Percentiles rank a stretch among this genome's conserved stretches.
phyloP scores from a whole-genome alignment of 768 basidiomycete species.

The Leucocoprinus leucothites region DNA sequence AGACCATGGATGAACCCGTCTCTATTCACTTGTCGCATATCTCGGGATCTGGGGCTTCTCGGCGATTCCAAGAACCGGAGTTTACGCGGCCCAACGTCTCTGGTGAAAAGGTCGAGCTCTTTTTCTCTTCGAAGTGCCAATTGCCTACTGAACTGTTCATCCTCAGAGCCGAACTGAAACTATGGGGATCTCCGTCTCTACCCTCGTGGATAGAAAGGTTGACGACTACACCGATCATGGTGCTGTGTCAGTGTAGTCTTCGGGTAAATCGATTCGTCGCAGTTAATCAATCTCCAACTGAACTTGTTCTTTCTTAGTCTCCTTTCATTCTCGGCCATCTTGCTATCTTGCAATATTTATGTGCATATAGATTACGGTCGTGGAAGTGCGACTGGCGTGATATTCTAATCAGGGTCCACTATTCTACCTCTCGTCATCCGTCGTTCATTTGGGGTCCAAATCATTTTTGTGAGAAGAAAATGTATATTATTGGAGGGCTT shows the following conservation, averaged over 20 bases:
- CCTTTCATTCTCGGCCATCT: too few relatives aligned
- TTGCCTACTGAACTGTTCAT: neutral
- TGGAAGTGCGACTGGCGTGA: too few relatives aligned
- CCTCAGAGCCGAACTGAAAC: constrained; percentile 1
- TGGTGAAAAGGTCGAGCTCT: constrained; percentile 18
- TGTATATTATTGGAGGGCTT: too few relatives aligned
- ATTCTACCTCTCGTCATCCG: too few relatives aligned
- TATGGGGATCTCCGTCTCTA: constrained; percentile 20
- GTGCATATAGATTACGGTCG: too few relatives aligned
- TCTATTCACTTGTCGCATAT: constrained; percentile 44
- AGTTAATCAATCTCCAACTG: too few relatives aligned
- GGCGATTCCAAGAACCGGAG: constrained; percentile 15
- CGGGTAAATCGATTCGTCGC: neutral
- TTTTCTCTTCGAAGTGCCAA: neutral
- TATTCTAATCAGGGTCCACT: too few relatives aligned
- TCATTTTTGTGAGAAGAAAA: too few relatives aligned
- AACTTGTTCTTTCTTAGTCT: neutral
- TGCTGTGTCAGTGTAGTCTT: neutral
- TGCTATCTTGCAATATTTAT: too few relatives aligned
- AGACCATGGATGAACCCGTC: constrained; percentile 28
- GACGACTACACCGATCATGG: constrained; percentile 4
- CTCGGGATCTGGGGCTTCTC: constrained; percentile 15
- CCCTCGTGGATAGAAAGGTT: constrained; percentile 17
- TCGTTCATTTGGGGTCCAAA: too few relatives aligned
- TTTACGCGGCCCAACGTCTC: constrained; percentile 6